Evolutionary conservation across 1,139 yeast species (phyloP), one percentile per base, ranked within the genome.

Genomic region (Suhomyces anneliseae): DNA sequence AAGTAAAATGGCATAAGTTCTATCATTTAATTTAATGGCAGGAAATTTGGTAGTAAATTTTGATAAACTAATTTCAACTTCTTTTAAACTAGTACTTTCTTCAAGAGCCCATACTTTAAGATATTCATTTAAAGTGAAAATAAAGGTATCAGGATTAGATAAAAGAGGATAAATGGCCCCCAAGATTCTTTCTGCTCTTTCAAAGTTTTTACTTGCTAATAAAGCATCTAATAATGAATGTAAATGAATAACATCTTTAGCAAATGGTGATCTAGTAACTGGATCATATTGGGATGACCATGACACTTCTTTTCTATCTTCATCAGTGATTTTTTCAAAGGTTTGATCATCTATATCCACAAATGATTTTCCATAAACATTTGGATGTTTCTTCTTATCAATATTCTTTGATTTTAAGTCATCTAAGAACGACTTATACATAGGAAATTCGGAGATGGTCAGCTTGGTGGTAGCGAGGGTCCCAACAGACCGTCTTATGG

Each of bases 221-320:
- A 95, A 85, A 0, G 96, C 96, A 58, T 90, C 96, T 36, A 90
- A 71, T 34, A 90, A 67, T 1, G 93, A 80, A 81, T 90, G 89
- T 14, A 87, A 70, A 58, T 87, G 89, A 44, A 78, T 71, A 33
- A 82, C 79, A 50, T 83, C 87, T 56, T 78, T 78, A 3, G 83
- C 78, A 55, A 74, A 76, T 0, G 79, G 76, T 36, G 78, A 70
- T 38, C 77, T 59, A 31, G 72, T 60, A 4, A 72, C 79, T 2
- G 77, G 68, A 47, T 74, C 79, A 53, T 72, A 72, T 36, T 64
- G 68, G 7, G 77, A 72, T 10, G 73, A 61, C 76, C 78, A 72
- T 9, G 72, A 55, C 12, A 58, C 54, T 36, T 58, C 63, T 37
- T 54, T 55, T 10, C 53, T 48, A 39, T 58, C 60, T 27, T 56